Percentiles rank a stretch among this genome's conserved stretches.
Evolutionary conservation across 495 filamentous ascomycete genomes (phyloP).

Genomic region (Aspergillus conjunctus): DNA sequence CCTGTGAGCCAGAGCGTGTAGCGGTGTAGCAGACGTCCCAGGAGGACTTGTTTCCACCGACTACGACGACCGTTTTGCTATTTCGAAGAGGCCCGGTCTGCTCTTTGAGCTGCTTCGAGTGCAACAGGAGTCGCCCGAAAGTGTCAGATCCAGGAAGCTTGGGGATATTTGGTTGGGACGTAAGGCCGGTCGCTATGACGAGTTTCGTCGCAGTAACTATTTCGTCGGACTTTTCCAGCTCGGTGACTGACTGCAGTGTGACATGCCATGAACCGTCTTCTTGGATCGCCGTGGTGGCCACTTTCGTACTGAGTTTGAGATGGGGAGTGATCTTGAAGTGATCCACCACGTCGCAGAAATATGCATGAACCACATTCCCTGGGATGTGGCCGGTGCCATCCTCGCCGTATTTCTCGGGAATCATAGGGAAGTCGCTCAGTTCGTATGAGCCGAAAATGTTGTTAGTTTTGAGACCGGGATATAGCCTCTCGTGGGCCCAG

Average conservation of each 20-base stretch:
- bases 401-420: conserved; percentile 27
- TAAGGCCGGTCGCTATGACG: conserved; percentile 49
- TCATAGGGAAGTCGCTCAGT: conserved; percentile 40
- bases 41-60: conserved; percentile 51
- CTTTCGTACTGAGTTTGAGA: conserved; percentile 17
- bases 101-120: conserved; percentile 13
- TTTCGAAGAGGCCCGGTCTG: conserved; percentile 19
- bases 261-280: not conserved
- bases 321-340: conserved; percentile 18
- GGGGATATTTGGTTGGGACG: conserved; percentile 43
- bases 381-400: conserved; percentile 33
- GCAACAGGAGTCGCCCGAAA: conserved; percentile 7
- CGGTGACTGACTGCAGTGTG: not conserved
- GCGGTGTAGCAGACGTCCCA: conserved; percentile 38
- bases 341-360: conserved; percentile 15
- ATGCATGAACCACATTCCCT: conserved; percentile 19
- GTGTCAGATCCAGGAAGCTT: conserved; percentile 31
- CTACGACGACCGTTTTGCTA: conserved; percentile 38
- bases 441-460: conserved; percentile 42
- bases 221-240: not conserved
- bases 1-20: conserved; percentile 4
- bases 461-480: conserved; percentile 48
- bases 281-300: not conserved
- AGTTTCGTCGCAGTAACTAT: conserved; percentile 33
- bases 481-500: conserved; percentile 53